phyloP scores from a whole-genome alignment of 495 filamentous ascomycete genomes.

The Delitschia confertaspora region DNA sequence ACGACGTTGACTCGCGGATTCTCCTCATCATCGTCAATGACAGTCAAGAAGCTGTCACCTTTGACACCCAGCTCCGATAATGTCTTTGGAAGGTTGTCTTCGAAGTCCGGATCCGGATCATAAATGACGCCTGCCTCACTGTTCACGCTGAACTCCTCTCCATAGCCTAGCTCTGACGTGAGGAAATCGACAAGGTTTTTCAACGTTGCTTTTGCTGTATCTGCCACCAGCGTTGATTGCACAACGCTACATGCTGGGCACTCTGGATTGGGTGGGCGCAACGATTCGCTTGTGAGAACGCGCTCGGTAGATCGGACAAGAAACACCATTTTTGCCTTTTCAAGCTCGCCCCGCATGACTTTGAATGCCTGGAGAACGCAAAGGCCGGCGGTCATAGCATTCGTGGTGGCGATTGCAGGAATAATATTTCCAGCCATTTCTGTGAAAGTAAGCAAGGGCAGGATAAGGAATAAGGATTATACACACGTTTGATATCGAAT shows the following conservation, averaged over 20 bases:
- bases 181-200: constrained; percentile 71
- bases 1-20: constrained; percentile 74
- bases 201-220: constrained; percentile 67
- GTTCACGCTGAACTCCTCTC: constrained; percentile 70
- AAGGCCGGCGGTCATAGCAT: constrained; percentile 88
- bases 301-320: constrained; percentile 61
- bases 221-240: constrained; percentile 55
- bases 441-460: constrained; percentile 24
- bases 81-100: constrained; percentile 73
- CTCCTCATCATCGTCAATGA: constrained; percentile 79
- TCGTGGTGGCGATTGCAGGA: constrained; percentile 95
- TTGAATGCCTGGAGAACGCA: constrained; percentile 93
- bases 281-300: constrained; percentile 63
- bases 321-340: constrained; percentile 56
- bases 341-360: constrained; percentile 65
- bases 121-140: constrained; percentile 69
- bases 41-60: constrained; percentile 66
- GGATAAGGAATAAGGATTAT: background rate
- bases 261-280: constrained; percentile 66
- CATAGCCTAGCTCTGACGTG: constrained; percentile 62
- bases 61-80: constrained; percentile 68
- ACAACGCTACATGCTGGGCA: constrained; percentile 77
- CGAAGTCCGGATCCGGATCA: constrained; percentile 77
- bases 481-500: constrained; percentile 82
- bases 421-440: constrained; percentile 99